Evolutionary conservation across 2,329 filamentous ascomycete genomes (phyloP).

Genomic region (Beauveria varroae): DNA sequence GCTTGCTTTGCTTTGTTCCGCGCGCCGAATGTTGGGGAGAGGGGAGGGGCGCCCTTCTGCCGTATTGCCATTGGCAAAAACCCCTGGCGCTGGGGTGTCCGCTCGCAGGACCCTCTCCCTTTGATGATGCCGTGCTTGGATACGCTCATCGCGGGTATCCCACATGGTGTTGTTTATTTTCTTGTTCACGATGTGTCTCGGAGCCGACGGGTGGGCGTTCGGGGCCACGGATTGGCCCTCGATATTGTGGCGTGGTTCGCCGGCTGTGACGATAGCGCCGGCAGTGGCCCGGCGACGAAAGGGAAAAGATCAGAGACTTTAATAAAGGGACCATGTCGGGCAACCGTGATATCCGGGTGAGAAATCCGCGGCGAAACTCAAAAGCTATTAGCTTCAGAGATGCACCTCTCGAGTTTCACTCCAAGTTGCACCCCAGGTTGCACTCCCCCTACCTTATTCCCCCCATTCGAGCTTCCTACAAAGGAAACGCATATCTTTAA

Average conservation of each 20-base stretch:
- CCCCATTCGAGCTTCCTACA: not conserved
- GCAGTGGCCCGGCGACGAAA: not conserved
- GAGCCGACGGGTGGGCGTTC: not conserved
- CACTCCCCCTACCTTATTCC: not conserved
- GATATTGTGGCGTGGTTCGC: constrained; percentile 6
- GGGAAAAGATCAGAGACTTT: not conserved
- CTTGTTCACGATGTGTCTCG: not conserved
- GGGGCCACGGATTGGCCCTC: not conserved
- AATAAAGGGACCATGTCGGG: too few relatives aligned
- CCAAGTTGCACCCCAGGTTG: not conserved
- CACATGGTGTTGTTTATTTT: not conserved
- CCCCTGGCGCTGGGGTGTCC: not conserved
- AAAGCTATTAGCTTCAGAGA: not conserved
- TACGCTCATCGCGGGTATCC: not conserved
- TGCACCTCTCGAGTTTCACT: not conserved
- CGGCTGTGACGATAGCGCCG: not conserved
- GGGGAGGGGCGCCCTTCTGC: not conserved
- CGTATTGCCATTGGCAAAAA: not conserved
- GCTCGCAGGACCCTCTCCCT: not conserved
- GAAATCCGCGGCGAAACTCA: not conserved
- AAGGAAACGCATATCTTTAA: not conserved
- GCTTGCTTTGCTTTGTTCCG: not conserved
- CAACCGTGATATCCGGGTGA: not conserved
- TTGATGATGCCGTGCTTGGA: not conserved
- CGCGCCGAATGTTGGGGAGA: not conserved